phyloP scores from a whole-genome alignment of 2,329 filamentous ascomycete genomes.

The Fusarium papillatum region DNA sequence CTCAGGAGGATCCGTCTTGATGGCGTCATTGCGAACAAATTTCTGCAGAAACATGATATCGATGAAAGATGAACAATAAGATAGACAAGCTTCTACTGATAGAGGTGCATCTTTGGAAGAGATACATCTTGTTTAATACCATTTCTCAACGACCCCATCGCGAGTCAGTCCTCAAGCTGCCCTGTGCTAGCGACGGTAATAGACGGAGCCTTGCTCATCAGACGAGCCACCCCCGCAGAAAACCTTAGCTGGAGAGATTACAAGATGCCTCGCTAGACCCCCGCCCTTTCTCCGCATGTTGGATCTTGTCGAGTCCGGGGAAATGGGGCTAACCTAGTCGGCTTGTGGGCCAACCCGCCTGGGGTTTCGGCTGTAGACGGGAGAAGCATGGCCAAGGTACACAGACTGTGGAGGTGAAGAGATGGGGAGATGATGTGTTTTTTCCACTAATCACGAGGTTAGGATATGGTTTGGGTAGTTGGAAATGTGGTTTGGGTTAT shows the following conservation, averaged over 20 bases:
- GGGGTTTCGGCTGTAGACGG: neutral
- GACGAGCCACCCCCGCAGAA: neutral
- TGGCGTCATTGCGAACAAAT: constrained; percentile 26
- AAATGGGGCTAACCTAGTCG: neutral
- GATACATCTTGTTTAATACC: neutral
- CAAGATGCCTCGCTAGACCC: neutral
- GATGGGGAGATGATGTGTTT: neutral
- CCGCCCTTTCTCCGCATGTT: constrained; percentile 1
- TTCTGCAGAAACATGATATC: constrained; percentile 19
- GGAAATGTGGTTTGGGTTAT: neutral
- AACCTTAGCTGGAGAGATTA: neutral
- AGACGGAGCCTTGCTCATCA: neutral
- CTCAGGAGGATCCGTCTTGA: constrained; percentile 21
- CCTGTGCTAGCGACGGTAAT: neutral
- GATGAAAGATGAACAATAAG: neutral
- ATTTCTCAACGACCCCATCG: neutral
- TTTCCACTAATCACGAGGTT: neutral
- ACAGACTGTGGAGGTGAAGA: neutral
- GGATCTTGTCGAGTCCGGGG: neutral
- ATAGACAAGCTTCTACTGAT: neutral
- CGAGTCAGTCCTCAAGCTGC: neutral
- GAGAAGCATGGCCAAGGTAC: neutral
- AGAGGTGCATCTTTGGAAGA: neutral
- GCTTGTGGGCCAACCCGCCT: neutral
- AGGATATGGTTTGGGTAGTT: neutral